A percentile compares a stretch with the other conserved stretches of the same genome.
Conservation (phyloP, 176 grass and related monocot genomes). For the Oryza meridionalis region DNA sequence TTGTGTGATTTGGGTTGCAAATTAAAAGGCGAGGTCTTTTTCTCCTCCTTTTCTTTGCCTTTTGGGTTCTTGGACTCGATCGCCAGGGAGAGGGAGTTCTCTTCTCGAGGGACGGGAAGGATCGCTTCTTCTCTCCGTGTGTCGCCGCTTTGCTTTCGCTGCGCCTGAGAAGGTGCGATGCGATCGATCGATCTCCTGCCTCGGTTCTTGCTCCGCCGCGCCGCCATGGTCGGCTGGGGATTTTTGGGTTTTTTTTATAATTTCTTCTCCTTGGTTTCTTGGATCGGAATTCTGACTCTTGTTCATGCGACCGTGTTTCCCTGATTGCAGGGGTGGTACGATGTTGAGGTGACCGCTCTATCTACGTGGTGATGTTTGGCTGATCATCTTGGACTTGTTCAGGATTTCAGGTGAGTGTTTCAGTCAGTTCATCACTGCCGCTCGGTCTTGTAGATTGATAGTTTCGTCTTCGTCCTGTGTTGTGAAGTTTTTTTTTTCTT, state of each 20-base stretch:
- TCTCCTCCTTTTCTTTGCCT: constrained; percentile 28
- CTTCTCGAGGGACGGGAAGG: constrained; percentile 2
- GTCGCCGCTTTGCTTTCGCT: background rate
- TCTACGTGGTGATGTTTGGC: background rate
- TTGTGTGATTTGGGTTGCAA: background rate
- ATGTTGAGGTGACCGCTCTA: background rate
- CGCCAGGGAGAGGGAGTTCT: no score
- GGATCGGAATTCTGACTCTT: constrained; percentile 20
- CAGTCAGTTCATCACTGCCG: background rate
- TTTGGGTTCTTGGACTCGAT: constrained; percentile 4
- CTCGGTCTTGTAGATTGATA: background rate
- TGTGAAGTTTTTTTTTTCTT: background rate
- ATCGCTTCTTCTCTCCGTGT: background rate
- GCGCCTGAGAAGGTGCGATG: constrained; percentile 20
- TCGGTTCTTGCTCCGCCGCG: constrained; percentile 20
- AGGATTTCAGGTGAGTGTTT: constrained; percentile 4
- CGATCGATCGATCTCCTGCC: background rate
- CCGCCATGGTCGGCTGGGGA: background rate
- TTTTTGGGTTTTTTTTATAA: background rate
- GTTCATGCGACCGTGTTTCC: constrained; percentile 1
- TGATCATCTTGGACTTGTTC: background rate
- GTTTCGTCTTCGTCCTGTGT: background rate
- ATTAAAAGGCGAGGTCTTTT: background rate
- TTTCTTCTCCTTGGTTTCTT: constrained; percentile 20
- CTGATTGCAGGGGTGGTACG: constrained; percentile 26